Evolutionary conservation across 768 basidiomycete species (phyloP).

Genomic region (Termitomyces sp.): DNA sequence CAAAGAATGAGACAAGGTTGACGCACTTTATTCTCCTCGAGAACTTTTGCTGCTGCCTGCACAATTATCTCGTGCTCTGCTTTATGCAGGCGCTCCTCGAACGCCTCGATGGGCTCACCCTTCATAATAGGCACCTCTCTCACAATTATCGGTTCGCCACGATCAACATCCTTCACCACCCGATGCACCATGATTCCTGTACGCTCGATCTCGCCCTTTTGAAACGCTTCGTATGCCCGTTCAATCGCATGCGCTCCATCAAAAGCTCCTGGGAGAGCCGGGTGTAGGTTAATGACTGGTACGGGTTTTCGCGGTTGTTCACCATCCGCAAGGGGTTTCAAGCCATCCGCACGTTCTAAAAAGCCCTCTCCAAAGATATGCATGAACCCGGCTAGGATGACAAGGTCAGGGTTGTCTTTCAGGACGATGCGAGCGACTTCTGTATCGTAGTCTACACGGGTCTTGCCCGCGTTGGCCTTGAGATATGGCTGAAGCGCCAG

Average conservation of each 20-base stretch:
- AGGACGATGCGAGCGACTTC: constrained; percentile 74
- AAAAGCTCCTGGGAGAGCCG: constrained; percentile 94
- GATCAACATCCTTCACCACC: constrained; percentile 91
- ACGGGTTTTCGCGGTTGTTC: constrained; percentile 39
- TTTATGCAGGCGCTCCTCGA: constrained; percentile 75
- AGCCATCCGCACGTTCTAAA: constrained; percentile 61
- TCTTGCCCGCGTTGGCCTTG: constrained; percentile 67
- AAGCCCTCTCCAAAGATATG: constrained; percentile 87
- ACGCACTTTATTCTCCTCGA: constrained; percentile 42
- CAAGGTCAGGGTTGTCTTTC: constrained; percentile 67
- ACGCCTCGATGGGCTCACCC: constrained; percentile 69
- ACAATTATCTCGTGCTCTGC: constrained; percentile 93
- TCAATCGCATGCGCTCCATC: constrained; percentile 93
- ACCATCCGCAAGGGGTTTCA: constrained; percentile 32
- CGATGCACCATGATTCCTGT: constrained; percentile 93
- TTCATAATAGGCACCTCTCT: constrained; percentile 69
- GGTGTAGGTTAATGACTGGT: constrained; percentile 95
- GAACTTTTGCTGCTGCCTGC: constrained; percentile 69
- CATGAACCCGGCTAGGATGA: constrained; percentile 99
- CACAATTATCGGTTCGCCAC: constrained; percentile 84
- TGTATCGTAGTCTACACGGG: constrained; percentile 81
- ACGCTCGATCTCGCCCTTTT: constrained; percentile 72
- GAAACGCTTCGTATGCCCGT: constrained; percentile 86
- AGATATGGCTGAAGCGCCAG: constrained; percentile 85
- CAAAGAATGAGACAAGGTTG: background rate